phyloP scores from a whole-genome alignment of 352 stramenopile genomes.

The Globisporangium abappressorium region DNA sequence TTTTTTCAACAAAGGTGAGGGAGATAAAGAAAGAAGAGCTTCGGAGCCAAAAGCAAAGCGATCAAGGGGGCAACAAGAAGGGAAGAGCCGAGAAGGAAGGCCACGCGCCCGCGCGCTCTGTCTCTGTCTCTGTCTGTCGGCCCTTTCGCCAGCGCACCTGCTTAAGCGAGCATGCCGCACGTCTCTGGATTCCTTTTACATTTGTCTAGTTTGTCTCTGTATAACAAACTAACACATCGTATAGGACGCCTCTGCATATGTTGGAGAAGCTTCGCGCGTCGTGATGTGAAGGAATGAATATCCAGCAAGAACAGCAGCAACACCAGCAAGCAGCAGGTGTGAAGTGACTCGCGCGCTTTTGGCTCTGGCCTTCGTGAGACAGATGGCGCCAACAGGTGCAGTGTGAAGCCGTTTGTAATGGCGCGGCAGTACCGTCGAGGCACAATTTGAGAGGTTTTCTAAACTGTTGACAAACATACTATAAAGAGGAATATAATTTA shows the following conservation, averaged over 20 bases:
- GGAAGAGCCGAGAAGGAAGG: no score
- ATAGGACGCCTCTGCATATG: not conserved
- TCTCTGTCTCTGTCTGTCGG: no score
- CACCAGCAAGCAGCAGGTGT: not conserved
- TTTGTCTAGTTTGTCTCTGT: not conserved
- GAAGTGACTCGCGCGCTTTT: not conserved
- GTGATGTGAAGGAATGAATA: not conserved
- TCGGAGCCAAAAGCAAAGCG: no score
- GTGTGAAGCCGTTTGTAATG: constrained; percentile 12
- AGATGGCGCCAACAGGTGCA: constrained; percentile 6
- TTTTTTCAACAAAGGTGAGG: no score
- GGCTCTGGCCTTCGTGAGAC: not conserved
- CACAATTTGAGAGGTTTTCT: not conserved
- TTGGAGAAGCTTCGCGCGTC: not conserved
- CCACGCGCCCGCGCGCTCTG: no score
- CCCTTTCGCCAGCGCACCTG: not conserved
- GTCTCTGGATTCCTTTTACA: not conserved
- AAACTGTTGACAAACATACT: no score
- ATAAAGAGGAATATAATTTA: no score
- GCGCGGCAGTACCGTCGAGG: not conserved
- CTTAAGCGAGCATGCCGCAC: not conserved
- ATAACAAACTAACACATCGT: not conserved
- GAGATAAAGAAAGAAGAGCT: no score
- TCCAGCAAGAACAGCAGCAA: not conserved
- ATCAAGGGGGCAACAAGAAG: no score